These are phyloP conservation scores for Dactylorhiza incarnata DNA, from an alignment of 106 monocot species.

Conservation along the genomic window DNA sequence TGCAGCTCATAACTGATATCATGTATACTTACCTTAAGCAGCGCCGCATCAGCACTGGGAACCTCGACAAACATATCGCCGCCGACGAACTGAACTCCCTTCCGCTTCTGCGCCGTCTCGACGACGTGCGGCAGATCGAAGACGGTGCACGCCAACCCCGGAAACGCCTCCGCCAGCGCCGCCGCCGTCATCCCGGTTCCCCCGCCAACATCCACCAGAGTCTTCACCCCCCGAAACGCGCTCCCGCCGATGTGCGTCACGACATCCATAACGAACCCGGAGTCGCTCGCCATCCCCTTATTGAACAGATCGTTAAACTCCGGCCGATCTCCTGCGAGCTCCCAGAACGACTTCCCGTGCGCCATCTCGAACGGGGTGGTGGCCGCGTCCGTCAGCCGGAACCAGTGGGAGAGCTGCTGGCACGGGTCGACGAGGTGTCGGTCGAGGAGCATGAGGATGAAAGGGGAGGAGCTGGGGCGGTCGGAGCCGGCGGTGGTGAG, in stretches of 20 bases:
- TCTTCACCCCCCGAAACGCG: conserved; percentile 1
- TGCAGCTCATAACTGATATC: no score
- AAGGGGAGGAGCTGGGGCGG: not conserved
- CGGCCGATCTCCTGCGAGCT: not conserved
- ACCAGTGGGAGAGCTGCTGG: not conserved
- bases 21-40: conserved; percentile 28
- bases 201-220: conserved; percentile 22
- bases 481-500: not conserved
- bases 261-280: not conserved
- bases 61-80: conserved; percentile 35
- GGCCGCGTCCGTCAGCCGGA: not conserved
- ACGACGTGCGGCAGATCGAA: conserved; percentile 26
- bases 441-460: not conserved
- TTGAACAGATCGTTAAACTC: not conserved
- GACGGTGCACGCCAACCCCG: conserved; percentile 14
- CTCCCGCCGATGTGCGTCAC: not conserved
- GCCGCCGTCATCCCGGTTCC: conserved; percentile 6
- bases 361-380: conserved; percentile 10
- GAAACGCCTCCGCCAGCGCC: conserved; percentile 14
- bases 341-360: no score
- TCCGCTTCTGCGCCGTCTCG: not conserved
- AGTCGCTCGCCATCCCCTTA: conserved; percentile 16
- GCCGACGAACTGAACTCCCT: conserved; percentile 11
- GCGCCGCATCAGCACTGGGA: conserved; percentile 17
- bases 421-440: not conserved